Percentiles rank a stretch among this genome's conserved stretches.
Conservation (phyloP, 345 rosid genomes). For the Ceriops tagal region DNA sequence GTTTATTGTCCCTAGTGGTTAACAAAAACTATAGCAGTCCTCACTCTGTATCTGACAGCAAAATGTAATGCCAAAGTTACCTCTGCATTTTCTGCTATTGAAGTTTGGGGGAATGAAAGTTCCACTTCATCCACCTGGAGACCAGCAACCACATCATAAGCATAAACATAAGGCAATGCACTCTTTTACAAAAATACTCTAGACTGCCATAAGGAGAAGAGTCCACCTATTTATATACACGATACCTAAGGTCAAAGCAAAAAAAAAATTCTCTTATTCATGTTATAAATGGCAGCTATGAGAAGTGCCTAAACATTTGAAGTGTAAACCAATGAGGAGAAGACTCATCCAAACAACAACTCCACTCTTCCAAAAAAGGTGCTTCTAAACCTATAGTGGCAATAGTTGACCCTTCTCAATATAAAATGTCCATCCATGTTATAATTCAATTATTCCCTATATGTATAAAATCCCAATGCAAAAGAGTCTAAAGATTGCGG, state of each 20-base stretch:
- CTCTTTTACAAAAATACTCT: neutral
- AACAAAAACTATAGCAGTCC: neutral
- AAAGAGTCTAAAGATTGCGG: no score
- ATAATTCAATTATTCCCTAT: no score
- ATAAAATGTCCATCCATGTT: no score
- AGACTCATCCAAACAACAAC: no score
- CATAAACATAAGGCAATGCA: conserved; percentile 10
- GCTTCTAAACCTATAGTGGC: no score
- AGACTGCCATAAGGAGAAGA: neutral
- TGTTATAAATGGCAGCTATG: no score
- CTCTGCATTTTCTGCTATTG: conserved; percentile 42
- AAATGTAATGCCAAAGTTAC: conserved; percentile 33
- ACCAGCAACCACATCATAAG: conserved; percentile 10
- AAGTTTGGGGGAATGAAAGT: conserved; percentile 46
- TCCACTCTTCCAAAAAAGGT: no score
- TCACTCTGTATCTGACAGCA: neutral
- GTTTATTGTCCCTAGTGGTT: neutral
- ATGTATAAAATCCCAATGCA: no score
- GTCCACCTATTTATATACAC: neutral
- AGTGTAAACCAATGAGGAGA: no score
- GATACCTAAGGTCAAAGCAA: neutral
- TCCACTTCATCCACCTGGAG: conserved; percentile 64
- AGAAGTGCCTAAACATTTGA: no score
- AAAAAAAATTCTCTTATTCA: neutral
- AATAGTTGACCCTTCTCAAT: no score